Base-by-base conservation (phyloP, 23 red algal genomes). In the Gracilariopsis chorda region DNA sequence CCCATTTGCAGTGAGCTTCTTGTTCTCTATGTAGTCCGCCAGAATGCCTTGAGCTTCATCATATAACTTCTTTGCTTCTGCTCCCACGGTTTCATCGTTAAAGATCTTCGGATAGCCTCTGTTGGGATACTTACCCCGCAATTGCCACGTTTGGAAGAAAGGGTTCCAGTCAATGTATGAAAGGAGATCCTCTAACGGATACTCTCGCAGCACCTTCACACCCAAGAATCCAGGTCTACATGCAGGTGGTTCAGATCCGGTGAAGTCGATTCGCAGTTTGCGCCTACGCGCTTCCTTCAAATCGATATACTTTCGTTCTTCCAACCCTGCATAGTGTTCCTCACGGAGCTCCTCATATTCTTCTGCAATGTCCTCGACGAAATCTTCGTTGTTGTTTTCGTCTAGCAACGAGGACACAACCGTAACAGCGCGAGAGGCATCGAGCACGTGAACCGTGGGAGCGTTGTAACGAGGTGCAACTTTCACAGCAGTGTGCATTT, bases 131-230 rank as follows among this genome's bases (percentile, higher is more conserved):
- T 95, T 95, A 35, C 93, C 93, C 28, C 93, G 48, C 48, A 95
- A 69, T 69, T 95, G 93, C 93, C 93, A 95, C n/a, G 84, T 89
- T 49, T 92, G 86, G 93, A 95, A 95, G 77, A 95, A 95, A 45
- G 93, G 93, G 67, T 95, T 95, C 92, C 92, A 95, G 63, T 95
- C 92, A 29, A 95, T 87, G 62, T 88, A 95, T 20, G 69, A 9
- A 13, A 89, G 43, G 32, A 85, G 42, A 27, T 82, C 63, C 19
- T 88, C 52, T 32, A 95, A 39, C 0, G 92, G 92, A 70, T 65
- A 90, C n/a, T 95, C 92, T 48, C 45, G 56, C 53, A 95, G 51
- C 6, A 69, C 57, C 43, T 58, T 57, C 8, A 88, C 56, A 28
- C 92, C 92, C 55, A 95, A 42, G 8, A 64, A 40, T 32, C 34